These are phyloP conservation scores for Fusarium domesticum DNA, from an alignment of 2,329 filamentous ascomycete genomes.

Conservation along the genomic window DNA sequence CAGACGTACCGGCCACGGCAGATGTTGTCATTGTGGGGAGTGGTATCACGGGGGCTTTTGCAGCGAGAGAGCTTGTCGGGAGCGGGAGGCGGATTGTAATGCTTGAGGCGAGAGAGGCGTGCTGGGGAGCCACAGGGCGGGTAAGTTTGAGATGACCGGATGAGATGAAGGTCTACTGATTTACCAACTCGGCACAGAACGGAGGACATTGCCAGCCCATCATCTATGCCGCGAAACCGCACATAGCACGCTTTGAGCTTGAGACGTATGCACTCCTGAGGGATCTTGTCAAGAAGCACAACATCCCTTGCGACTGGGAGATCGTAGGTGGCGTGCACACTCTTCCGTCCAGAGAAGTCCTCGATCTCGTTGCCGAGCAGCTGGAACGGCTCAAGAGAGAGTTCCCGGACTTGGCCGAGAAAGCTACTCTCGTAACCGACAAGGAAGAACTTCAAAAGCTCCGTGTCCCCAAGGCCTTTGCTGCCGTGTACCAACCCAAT, in stretches of 20 bases:
- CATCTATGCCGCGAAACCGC: slow-evolving; percentile 58
- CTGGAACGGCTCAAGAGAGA: slow-evolving; percentile 48
- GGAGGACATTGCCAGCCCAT: slow-evolving; percentile 74
- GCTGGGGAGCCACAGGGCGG: slow-evolving; percentile 79
- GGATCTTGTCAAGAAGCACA: slow-evolving; percentile 52
- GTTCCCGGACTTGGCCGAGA: slow-evolving; percentile 56
- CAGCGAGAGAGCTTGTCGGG: slow-evolving; percentile 59
- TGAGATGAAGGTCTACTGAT: background rate
- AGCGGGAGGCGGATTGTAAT: slow-evolving; percentile 59
- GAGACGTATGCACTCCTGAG: slow-evolving; percentile 62
- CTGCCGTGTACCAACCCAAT: slow-evolving; percentile 60
- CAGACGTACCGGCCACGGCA: slow-evolving; percentile 56
- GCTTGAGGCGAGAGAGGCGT: slow-evolving; percentile 75
- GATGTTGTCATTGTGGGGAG: slow-evolving; percentile 72
- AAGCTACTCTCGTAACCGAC: slow-evolving; percentile 41
- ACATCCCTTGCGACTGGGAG: slow-evolving; percentile 69
- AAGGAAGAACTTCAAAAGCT: slow-evolving; percentile 47
- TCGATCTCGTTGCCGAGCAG: slow-evolving; percentile 49
- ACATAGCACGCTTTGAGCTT: slow-evolving; percentile 69
- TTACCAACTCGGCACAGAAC: slow-evolving; percentile 43
- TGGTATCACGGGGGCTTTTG: slow-evolving; percentile 73
- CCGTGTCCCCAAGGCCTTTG: slow-evolving; percentile 54
- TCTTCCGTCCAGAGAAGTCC: slow-evolving; percentile 55
- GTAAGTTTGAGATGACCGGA: slow-evolving; percentile 47
- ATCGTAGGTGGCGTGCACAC: slow-evolving; percentile 61